Base-by-base conservation (phyloP, 2,329 filamentous ascomycete species). In the Magnaporthiopsis incrustans region DNA sequence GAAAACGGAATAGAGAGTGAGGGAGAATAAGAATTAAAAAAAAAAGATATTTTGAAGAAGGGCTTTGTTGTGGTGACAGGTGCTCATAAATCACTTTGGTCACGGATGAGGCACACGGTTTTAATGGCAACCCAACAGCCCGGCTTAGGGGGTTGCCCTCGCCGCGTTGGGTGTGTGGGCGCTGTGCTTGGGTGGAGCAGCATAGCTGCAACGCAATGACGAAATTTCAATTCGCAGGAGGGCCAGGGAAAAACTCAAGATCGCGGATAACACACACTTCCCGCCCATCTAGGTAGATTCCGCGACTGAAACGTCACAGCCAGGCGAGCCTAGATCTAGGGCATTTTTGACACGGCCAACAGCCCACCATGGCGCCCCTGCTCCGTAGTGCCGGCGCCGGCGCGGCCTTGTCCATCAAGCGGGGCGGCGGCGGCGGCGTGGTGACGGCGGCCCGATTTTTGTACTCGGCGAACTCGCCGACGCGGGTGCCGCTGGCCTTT, bases 401-500 rank as follows among this genome's bases (percentile, higher is more conserved):
- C n/a, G 18, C 44, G 44, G 18, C 44, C 15, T 18, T 18, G 44
- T n/a, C 44, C 7, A 11, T 25, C 1, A 25, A 1, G 22, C 44
- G 44, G n/a, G 44, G 18, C 44, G 44, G 44, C n/a, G 11, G 18
- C 44, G 44, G 44, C n/a, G 11, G 18, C 44, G 11, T 44, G 38
- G 7, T 25, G 44, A 6, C 44, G 4, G 22, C 44, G 2, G 44
- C n/a, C 44, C 18, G 22, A 22, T 53, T 53, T 22, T 53, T 22
- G 18, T 10, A 18, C 44, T 53, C 44, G 44, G 44, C 44, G 22
- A 22, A 22, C 44, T 22, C 44, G 44, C 44, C 26, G 32, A 62
- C 26, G 57, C 67, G 5, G 71, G 79, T 0, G 67, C 74, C 10
- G 25, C 76, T 92, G 50, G 82, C 83, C 1, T 92, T 85, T 73